Evolutionary conservation across 1,284 basidiomycete genomes (phyloP), one percentile per base, ranked within the genome.

Genomic region (Phellinidium pouzarii): DNA sequence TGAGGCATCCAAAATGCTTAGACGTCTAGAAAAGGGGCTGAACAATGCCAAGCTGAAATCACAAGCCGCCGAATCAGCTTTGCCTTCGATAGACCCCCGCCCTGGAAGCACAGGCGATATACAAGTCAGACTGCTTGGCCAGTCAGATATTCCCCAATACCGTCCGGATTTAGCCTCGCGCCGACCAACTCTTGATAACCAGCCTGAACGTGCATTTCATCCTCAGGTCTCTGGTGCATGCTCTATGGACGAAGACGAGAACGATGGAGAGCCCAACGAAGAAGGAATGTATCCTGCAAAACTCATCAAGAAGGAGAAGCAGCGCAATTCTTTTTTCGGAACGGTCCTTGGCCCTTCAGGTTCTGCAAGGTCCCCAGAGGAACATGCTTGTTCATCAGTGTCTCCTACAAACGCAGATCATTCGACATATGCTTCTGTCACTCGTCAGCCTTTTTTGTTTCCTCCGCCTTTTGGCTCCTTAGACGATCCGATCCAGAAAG

Each of bases 1-100:
- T 37, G 88, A 91, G 64, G 86, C 86, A 38, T 90, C 87, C 44
- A 90, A 90, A 66, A 87, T 90, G 84, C 80, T 91, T 50, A 79
- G 87, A 54, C 80, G 86, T 44, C 73, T 91, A 44, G 87, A 91
- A 71, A 90, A 90, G 64, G 86, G 85, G 42, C 75, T 88, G 59
- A 86, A 83, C 65, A 81, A 70, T 47, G 83, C 84, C 36, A 88
- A 88, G 64, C 73, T 82, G 61, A 87, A 87, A 65, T 78, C 78
- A 14, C 77, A 77, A 51, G 58, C 65, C 3, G 66, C 59, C 12
- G 69, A 70, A 26, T 59, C 64, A 56, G 55, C 65, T 42, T 56
- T 63, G 52, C 61, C 63, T 42, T 62, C 51, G 23, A 65, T 17
- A 22, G 48, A 54, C 22, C 14, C 47, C 11, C 48, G 42, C 17